These are phyloP conservation scores for Colletotrichum chrysophilum DNA, from an alignment of 2,329 filamentous ascomycete genomes.

Conservation along the genomic window DNA sequence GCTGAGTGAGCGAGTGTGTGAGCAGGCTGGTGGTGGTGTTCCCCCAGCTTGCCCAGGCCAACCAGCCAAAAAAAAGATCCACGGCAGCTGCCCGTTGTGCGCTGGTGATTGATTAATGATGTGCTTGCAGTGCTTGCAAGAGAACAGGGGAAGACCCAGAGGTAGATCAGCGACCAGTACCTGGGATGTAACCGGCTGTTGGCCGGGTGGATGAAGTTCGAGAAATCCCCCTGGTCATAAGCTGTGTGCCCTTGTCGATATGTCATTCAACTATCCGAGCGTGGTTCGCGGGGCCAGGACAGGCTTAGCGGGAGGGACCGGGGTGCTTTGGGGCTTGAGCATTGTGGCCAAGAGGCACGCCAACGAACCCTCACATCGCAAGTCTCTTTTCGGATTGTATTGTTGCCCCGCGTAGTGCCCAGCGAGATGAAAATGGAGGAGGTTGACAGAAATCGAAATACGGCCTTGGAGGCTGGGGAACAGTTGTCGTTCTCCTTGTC, in stretches of 20 bases:
- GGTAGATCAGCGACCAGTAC: background rate
- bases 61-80: background rate
- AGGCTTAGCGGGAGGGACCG: background rate
- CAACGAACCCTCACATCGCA: background rate
- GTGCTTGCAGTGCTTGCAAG: background rate
- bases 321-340: background rate
- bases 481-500: background rate
- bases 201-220: background rate
- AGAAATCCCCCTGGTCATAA: background rate
- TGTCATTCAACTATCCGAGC: slow-evolving; percentile 7
- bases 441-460: background rate
- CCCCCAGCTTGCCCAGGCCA: background rate
- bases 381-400: background rate
- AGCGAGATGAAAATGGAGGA: background rate
- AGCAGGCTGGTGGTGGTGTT: background rate
- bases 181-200: background rate
- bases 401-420: background rate
- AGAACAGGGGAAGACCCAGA: background rate
- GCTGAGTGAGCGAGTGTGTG: background rate
- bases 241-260: background rate
- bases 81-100: background rate
- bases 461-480: background rate
- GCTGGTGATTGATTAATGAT: slow-evolving; percentile 15
- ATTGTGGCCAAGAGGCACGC: background rate
- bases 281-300: background rate